phyloP scores from a whole-genome alignment of 129 eudicot genomes.

The Pseudognaphalium luteoalbum region DNA sequence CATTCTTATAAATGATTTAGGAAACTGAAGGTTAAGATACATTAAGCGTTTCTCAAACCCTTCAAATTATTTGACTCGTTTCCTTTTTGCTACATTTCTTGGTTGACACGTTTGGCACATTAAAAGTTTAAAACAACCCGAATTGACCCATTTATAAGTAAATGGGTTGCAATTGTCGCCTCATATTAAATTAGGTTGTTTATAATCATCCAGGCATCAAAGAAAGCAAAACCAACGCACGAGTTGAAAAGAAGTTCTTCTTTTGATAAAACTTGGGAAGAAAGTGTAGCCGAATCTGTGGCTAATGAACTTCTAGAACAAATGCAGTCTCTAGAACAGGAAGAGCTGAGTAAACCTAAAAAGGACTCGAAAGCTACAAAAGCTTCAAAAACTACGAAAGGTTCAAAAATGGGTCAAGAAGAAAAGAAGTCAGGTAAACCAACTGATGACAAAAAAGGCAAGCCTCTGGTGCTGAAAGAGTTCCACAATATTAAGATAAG shows the following conservation, averaged over 20 bases:
- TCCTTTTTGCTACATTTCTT: not conserved
- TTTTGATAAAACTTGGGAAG: conserved; percentile 92
- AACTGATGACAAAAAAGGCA: conserved; percentile 59
- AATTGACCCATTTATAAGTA: not conserved
- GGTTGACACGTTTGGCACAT: not conserved
- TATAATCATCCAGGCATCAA: conserved; percentile 55
- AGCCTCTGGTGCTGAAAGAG: conserved; percentile 80
- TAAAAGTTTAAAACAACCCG: not conserved
- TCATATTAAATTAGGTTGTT: not conserved
- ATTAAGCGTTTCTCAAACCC: not conserved
- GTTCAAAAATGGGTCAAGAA: conserved; percentile 52
- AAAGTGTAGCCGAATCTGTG: conserved; percentile 85
- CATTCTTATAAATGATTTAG: not conserved
- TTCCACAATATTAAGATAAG: conserved; percentile 90
- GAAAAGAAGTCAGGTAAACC: conserved; percentile 66
- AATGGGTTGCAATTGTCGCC: not conserved
- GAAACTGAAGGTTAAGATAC: not conserved
- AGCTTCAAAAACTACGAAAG: conserved; percentile 57
- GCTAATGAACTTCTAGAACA: conserved; percentile 78
- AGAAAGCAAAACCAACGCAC: conserved; percentile 47
- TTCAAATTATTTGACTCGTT: not conserved
- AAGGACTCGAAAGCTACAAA: conserved; percentile 63
- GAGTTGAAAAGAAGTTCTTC: conserved; percentile 81
- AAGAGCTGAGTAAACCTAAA: conserved; percentile 57
- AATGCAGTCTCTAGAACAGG: conserved; percentile 62